Conservation (phyloP, 805 yeast species). For the Metschnikowia orientalis region DNA sequence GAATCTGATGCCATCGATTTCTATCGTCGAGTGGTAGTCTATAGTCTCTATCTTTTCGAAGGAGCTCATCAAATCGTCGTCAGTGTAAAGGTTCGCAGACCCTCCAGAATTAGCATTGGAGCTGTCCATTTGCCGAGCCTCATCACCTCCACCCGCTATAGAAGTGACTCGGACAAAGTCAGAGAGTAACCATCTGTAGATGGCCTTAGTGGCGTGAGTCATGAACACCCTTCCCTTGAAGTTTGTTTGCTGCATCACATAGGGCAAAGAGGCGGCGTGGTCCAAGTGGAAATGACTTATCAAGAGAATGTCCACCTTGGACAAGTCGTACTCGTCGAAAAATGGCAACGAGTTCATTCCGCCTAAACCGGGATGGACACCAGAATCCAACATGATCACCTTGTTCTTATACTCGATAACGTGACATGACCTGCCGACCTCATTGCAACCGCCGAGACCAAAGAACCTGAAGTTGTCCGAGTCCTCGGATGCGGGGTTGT, state of each 20-base stretch:
- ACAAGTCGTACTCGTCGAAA: conserved; percentile 89
- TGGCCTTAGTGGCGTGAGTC: conserved; percentile 99
- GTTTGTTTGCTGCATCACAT: conserved; percentile 94
- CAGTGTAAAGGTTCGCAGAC: conserved; percentile 65
- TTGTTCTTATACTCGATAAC: conserved; percentile 88
- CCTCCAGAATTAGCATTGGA: conserved; percentile 16
- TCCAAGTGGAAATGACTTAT: conserved; percentile 96
- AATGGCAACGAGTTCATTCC: conserved; percentile 92
- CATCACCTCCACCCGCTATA: conserved; percentile 42
- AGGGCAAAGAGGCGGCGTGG: conserved; percentile 97
- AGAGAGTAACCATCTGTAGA: conserved; percentile 88
- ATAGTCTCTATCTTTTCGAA: conserved; percentile 89
- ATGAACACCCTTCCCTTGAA: conserved; percentile 95
- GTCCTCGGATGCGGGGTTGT: conserved; percentile 21
- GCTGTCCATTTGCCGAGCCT: conserved; percentile 17
- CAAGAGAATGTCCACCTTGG: conserved; percentile 78
- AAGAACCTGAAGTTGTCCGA: conserved; percentile 57
- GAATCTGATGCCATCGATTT: conserved; percentile 88
- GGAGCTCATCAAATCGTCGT: conserved; percentile 82
- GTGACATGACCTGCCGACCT: conserved; percentile 96
- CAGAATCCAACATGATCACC: conserved; percentile 95
- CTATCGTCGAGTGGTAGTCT: conserved; percentile 93
- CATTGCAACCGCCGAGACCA: conserved; percentile 97
- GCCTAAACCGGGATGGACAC: conserved; percentile 91
- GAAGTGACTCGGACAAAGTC: conserved; percentile 92